These are phyloP conservation scores for Rhododendron ferrugineum DNA, from an alignment of 148 eudicot species.

Conservation along the genomic window DNA sequence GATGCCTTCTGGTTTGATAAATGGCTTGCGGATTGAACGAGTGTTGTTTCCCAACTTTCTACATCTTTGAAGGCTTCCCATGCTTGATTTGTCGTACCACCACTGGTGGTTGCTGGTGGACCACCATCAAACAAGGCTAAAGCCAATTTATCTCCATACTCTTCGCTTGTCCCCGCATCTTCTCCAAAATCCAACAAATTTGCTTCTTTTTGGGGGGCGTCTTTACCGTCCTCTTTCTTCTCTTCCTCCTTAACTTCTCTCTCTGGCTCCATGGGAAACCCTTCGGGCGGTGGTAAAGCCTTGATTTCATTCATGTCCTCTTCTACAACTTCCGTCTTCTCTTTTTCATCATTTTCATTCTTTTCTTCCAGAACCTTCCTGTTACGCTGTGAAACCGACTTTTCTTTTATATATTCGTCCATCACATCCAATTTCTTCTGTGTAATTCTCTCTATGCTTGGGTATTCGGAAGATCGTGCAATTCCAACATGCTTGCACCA, in stretches of 20 bases:
- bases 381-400: constrained; percentile 18
- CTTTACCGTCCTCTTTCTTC: constrained; percentile 2
- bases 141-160: constrained; percentile 51
- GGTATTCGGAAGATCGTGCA: constrained; percentile 63
- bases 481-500: constrained; percentile 66
- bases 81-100: constrained; percentile 19
- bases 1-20: constrained; percentile 52
- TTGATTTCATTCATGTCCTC: constrained; percentile 55
- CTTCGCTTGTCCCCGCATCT: constrained; percentile 33
- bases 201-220: constrained; percentile 23
- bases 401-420: constrained; percentile 68
- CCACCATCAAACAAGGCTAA: constrained; percentile 61
- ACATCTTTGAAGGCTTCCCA: constrained; percentile 63
- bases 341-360: constrained; percentile 17
- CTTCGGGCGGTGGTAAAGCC: constrained; percentile 66
- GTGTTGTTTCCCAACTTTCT: constrained; percentile 71
- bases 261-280: constrained; percentile 18
- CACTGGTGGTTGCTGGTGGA: background rate
- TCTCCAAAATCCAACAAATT: constrained; percentile 58
- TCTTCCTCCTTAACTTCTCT: constrained; percentile 16
- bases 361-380: constrained; percentile 20
- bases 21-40: constrained; percentile 61
- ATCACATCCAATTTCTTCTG: constrained; percentile 61
- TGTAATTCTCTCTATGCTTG: constrained; percentile 63
- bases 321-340: constrained; percentile 22